Evolutionary conservation across 2,329 filamentous ascomycete species (phyloP), one percentile per base, ranked within the genome.

Genomic region (Dothideomycetidae sp.): DNA sequence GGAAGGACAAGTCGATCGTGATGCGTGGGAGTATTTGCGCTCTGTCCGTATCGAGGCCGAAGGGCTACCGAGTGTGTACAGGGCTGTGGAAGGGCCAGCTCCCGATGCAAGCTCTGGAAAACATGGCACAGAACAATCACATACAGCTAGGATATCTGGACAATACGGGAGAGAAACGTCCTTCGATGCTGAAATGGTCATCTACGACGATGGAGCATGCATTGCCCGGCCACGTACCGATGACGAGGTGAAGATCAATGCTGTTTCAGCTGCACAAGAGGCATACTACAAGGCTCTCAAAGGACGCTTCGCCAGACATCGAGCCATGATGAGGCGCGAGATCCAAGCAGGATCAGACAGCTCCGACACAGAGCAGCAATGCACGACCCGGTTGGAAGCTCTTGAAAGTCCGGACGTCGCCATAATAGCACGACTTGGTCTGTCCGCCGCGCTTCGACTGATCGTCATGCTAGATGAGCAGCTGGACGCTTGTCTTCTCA

Each of bases 131-230:
- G 53, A 60, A 48, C 40, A 57, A 21, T n/a, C 21, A 26, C 7
- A 7, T 7, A 26, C 21, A 7, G 7, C 7, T 26, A 7, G 21
- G 21, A 42, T 47, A 29, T 47, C 53, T 29, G 50, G 51, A 10
- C 52, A 54, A 16, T 51, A 61, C 37, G n/a, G n/a, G n/a, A n/a
- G n/a, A n/a, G 50, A 56, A 13, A 48, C 52, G 21, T 63, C 70
- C 29, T 74, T 75, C 49, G 50, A 63, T 5, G 66, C 68, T 37
- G 71, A 78, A 48, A 61, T 65, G 14, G 80, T 78, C 9, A 77
- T 73, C 51, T 90, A 82, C 53, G 63, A 75, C 11, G 81, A 93
- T 47, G 85, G 84, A 33, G 80, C 82, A 26, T 93, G 84, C 54
- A 73, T 78, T 15, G 80, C 76, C 3, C 64, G 68, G 2, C 67